phyloP scores from a whole-genome alignment of 2,329 filamentous ascomycete genomes.

The Dactylellina leptospora region DNA sequence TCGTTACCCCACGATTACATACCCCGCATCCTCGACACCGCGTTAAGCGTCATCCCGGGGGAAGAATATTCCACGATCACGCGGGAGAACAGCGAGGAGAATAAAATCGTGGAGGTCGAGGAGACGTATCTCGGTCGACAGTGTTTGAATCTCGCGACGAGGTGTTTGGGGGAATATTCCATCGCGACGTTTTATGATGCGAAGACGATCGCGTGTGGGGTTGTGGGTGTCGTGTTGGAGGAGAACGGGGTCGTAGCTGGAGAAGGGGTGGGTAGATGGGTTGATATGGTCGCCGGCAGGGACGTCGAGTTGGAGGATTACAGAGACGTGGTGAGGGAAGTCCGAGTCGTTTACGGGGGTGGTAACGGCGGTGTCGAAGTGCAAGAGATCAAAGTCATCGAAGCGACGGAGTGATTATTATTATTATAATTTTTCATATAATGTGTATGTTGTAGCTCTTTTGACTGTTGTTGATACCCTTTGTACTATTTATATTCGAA shows the following conservation, averaged over 20 bases:
- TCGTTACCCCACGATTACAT: slow-evolving; percentile 59
- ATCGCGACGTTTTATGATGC: slow-evolving; percentile 58
- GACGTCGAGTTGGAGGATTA: slow-evolving; percentile 56
- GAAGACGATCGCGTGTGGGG: slow-evolving; percentile 58
- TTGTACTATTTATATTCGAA: background rate
- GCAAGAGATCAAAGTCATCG: slow-evolving; percentile 9
- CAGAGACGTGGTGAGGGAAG: slow-evolving; percentile 55
- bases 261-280: slow-evolving; percentile 45
- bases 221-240: slow-evolving; percentile 55
- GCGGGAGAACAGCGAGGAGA: slow-evolving; percentile 57
- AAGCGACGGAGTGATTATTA: background rate
- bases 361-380: slow-evolving; percentile 3
- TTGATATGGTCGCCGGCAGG: slow-evolving; percentile 54
- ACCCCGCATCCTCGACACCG: slow-evolving; percentile 57
- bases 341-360: slow-evolving; percentile 44
- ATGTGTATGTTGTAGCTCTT: background rate
- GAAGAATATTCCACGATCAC: slow-evolving; percentile 53
- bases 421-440: background rate
- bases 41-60: slow-evolving; percentile 51
- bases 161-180: slow-evolving; percentile 57
- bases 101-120: slow-evolving; percentile 55
- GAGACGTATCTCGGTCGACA: slow-evolving; percentile 56
- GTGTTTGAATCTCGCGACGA: slow-evolving; percentile 54
- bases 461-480: background rate
- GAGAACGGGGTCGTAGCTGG: slow-evolving; percentile 45